Evolutionary conservation across 768 basidiomycete species (phyloP), one percentile per base, ranked within the genome.

Genomic region (Hypsizygus marmoreus): DNA sequence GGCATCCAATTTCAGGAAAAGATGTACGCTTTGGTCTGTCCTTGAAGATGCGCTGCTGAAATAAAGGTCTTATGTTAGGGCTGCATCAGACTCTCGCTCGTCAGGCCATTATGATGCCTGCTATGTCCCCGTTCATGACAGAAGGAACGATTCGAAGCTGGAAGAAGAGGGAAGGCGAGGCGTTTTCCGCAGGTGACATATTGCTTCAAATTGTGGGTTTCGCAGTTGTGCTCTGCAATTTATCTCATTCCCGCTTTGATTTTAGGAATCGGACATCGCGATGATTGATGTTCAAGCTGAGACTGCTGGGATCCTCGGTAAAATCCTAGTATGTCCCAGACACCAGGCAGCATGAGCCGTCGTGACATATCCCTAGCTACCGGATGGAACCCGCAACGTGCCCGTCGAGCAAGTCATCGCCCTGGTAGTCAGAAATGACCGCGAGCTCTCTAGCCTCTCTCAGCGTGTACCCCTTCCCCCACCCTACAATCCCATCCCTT

Each of bases 231-330:
- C 24, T 9, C 7, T 29, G 4, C 12, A 24, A 40, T 26, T 22
- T 16, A 23, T 30, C 16, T 42, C 41, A 29, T 16, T 20, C 9
- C 51, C 33, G 20, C 23, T 16, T 14, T n/a, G 14, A 6, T 62
- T 30, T 7, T n/a, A 88, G 84, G 84, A 86, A 69, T 86, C 82
- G 16, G 88, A 88, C 65, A 79, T 86, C 64, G 79, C 87, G 9
- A 88, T 81, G 3, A 85, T 95, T 59, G 90, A 95, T 63, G 88
- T 95, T 4, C 86, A 93, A 70, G 90, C 91, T n/a, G 85, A 90
- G 64, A 89, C 84, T 42, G 85, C 93, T 56, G 93, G 93, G 41
- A 69, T 94, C 19, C 66, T 95, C 40, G 88, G 83, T 43, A 94
- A 91, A 69, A 94, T 95, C 45, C 61, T 95, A 53, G 87, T 91